Evolutionary conservation across 441 rosid genomes (phyloP).

Genomic region (Pelargonium cotyledonis): DNA sequence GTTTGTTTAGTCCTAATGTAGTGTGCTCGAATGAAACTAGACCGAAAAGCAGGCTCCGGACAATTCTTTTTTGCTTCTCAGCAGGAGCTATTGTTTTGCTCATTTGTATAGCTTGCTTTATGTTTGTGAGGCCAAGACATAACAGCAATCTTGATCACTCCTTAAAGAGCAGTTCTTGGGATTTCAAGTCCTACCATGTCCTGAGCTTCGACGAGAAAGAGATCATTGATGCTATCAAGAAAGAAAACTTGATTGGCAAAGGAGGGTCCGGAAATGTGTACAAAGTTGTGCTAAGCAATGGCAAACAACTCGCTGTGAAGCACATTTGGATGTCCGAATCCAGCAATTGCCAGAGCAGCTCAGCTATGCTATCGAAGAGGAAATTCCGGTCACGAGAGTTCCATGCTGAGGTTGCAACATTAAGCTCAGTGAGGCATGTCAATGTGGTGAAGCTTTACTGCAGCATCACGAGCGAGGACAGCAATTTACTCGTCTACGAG

Average conservation of each 20-base stretch:
- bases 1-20: slow-evolving; percentile 40
- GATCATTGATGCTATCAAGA: slow-evolving; percentile 35
- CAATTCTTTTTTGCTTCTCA: slow-evolving; percentile 27
- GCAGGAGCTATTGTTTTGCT: slow-evolving; percentile 27
- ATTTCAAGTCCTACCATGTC: slow-evolving; percentile 38
- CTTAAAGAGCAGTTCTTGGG: slow-evolving; percentile 36
- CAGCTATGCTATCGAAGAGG: slow-evolving; percentile 26
- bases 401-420: slow-evolving; percentile 42
- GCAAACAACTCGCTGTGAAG: slow-evolving; percentile 55
- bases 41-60: slow-evolving; percentile 2
- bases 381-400: slow-evolving; percentile 29
- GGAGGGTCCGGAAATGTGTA: slow-evolving; percentile 63
- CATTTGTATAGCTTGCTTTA: slow-evolving; percentile 22
- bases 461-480: slow-evolving; percentile 58
- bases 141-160: slow-evolving; percentile 16
- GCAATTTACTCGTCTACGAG: slow-evolving; percentile 54
- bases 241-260: slow-evolving; percentile 51
- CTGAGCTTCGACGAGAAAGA: slow-evolving; percentile 44
- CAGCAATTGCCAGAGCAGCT: slow-evolving; percentile 30
- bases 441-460: slow-evolving; percentile 56
- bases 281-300: slow-evolving; percentile 37
- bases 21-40: background rate
- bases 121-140: slow-evolving; percentile 27
- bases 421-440: slow-evolving; percentile 51
- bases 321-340: slow-evolving; percentile 37